phyloP scores from a whole-genome alignment of 2,329 filamentous ascomycete genomes.

The Diaporthe sp. region DNA sequence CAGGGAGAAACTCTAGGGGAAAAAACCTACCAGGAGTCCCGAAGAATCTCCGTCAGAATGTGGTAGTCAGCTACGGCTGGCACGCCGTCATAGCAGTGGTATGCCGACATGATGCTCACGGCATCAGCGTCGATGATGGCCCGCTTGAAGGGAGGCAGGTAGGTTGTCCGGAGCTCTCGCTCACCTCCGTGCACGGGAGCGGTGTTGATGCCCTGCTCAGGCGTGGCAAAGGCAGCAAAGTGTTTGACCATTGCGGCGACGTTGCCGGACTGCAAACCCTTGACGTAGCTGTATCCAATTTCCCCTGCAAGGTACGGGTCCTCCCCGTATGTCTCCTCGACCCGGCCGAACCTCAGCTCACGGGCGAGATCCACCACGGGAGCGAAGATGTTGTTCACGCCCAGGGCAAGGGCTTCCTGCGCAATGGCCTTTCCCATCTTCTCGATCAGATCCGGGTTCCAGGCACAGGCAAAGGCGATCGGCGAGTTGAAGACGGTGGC shows the following conservation, averaged over 20 bases:
- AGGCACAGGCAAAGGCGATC: constrained; percentile 77
- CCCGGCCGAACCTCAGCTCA: constrained; percentile 76
- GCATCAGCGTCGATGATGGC: constrained; percentile 77
- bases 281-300: constrained; percentile 68
- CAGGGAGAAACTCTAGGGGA: no score
- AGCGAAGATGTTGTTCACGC: constrained; percentile 79
- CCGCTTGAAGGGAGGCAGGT: constrained; percentile 71
- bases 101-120: constrained; percentile 78
- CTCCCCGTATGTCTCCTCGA: constrained; percentile 80
- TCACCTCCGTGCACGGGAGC: constrained; percentile 66
- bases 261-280: constrained; percentile 70
- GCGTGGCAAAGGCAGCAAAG: constrained; percentile 75
- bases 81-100: constrained; percentile 79
- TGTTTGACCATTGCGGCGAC: constrained; percentile 82
- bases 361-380: constrained; percentile 77
- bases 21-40: constrained; percentile 67
- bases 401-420: constrained; percentile 72
- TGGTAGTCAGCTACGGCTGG: constrained; percentile 74
- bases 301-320: constrained; percentile 76
- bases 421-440: constrained; percentile 76
- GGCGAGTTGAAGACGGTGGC: constrained; percentile 85
- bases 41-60: constrained; percentile 74
- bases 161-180: constrained; percentile 64
- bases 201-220: constrained; percentile 79
- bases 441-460: constrained; percentile 71